Evolutionary conservation across 495 filamentous ascomycete genomes (phyloP).

Genomic region (Penicillium angulare): DNA sequence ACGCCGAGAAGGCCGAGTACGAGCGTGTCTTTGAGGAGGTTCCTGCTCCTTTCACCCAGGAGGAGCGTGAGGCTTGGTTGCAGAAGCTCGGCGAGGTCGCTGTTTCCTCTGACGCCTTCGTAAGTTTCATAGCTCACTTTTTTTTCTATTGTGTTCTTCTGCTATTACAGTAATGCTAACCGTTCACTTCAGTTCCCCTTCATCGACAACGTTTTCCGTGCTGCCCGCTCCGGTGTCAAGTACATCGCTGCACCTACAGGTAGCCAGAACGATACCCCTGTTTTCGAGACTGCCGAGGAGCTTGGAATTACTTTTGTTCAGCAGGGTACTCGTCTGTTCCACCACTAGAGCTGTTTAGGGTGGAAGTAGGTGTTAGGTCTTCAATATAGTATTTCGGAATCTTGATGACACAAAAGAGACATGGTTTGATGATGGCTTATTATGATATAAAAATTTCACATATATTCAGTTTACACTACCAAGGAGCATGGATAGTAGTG

Average conservation of each 20-base stretch:
- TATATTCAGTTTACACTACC: conserved; percentile 10
- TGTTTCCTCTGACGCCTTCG: conserved; percentile 91
- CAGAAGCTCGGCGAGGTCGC: conserved; percentile 76
- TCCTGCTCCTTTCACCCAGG: conserved; percentile 74
- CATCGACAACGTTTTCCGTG: conserved; percentile 94
- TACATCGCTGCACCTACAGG: conserved; percentile 92
- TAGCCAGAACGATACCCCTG: conserved; percentile 86
- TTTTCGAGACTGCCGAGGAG: conserved; percentile 91
- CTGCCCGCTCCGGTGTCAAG: conserved; percentile 83
- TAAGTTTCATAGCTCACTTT: conserved; percentile 44
- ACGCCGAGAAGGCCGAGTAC: conserved; percentile 79
- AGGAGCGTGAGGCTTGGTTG: conserved; percentile 84
- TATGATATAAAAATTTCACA: conserved; percentile 26
- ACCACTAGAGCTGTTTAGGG: conserved; percentile 58
- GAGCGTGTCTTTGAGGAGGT: conserved; percentile 90
- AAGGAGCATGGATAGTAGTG: no score
- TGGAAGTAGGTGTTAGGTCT: neutral
- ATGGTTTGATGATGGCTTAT: conserved; percentile 30
- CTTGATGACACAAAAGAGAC: conserved; percentile 14
- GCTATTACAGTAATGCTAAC: conserved; percentile 8
- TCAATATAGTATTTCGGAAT: conserved; percentile 3
- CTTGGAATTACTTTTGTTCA: conserved; percentile 88
- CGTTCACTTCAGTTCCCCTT: conserved; percentile 82
- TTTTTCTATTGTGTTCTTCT: neutral
- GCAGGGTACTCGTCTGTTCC: conserved; percentile 84